A percentile compares a stretch with the other conserved stretches of the same genome.
phyloP scores from a whole-genome alignment of 306 rosid genomes.

The Clitoria ternatea region DNA sequence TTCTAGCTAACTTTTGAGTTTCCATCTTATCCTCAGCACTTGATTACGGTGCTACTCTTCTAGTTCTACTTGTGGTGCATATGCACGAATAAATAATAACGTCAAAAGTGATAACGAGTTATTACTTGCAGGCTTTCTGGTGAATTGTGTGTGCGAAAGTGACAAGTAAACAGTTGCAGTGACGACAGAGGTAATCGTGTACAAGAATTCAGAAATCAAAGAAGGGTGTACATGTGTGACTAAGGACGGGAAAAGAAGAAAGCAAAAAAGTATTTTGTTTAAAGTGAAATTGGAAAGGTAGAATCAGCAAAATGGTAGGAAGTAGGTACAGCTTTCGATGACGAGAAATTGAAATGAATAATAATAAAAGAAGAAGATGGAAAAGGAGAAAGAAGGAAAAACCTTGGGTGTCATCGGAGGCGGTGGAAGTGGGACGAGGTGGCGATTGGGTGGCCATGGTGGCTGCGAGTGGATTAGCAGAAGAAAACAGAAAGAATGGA shows the following conservation, averaged over 20 bases:
- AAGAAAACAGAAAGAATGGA: not conserved
- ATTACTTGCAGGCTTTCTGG: no score
- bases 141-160: no score
- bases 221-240: not conserved
- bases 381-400: not conserved
- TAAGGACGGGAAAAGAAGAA: not conserved
- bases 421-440: conserved; percentile 34
- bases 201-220: no score
- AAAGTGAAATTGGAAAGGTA: conserved; percentile 11
- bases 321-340: not conserved
- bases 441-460: conserved; percentile 50
- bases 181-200: no score
- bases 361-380: not conserved
- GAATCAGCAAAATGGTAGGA: conserved; percentile 11
- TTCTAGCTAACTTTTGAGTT: no score
- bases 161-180: no score
- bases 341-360: not conserved
- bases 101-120: no score
- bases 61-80: no score
- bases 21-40: no score
- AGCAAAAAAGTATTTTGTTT: not conserved
- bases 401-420: conserved; percentile 50
- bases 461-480: not conserved
- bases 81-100: no score
- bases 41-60: no score